A percentile compares a stretch with the other conserved stretches of the same genome.
phyloP scores from a whole-genome alignment of 768 basidiomycete species.

The Mycena alexandri region DNA sequence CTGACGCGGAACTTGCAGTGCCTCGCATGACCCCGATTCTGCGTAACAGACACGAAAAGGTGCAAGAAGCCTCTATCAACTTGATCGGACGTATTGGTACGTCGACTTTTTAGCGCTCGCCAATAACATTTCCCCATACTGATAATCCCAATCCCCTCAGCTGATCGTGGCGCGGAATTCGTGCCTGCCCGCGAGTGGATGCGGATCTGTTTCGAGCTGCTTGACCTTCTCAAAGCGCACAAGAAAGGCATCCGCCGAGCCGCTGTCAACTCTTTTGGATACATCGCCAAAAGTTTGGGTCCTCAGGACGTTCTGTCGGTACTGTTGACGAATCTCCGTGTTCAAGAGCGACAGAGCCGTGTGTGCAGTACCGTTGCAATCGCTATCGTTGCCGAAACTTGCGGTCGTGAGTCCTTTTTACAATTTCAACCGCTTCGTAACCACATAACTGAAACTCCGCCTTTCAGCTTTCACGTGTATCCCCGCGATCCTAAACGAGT shows the following conservation, averaged over 20 bases:
- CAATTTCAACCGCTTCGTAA: background rate
- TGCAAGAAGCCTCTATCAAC: conserved; percentile 99
- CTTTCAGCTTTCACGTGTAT: conserved; percentile 93
- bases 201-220: conserved; percentile 98
- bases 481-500: conserved; percentile 98
- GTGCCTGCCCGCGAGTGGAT: conserved; percentile 99
- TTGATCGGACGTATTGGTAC: conserved; percentile 94
- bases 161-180: conserved; percentile 98
- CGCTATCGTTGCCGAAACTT: conserved; percentile 94
- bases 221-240: conserved; percentile 97
- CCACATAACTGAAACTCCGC: conserved; percentile 29
- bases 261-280: conserved; percentile 99
- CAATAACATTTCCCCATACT: conserved; percentile 21
- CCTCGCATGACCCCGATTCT: conserved; percentile 99
- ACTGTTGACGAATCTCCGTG: conserved; percentile 94
- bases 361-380: conserved; percentile 99
- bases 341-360: conserved; percentile 98
- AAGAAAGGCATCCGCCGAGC: conserved; percentile 99
- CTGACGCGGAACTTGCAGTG: conserved; percentile 61
- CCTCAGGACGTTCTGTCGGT: conserved; percentile 98
- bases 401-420: conserved; percentile 69
- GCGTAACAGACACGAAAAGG: conserved; percentile 98
- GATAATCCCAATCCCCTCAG: conserved; percentile 46
- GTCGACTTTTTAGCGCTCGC: conserved; percentile 47
- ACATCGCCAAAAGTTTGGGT: conserved; percentile 99